Evolutionary conservation across 495 filamentous ascomycete genomes (phyloP).

Genomic region (Penicillium nucicola): DNA sequence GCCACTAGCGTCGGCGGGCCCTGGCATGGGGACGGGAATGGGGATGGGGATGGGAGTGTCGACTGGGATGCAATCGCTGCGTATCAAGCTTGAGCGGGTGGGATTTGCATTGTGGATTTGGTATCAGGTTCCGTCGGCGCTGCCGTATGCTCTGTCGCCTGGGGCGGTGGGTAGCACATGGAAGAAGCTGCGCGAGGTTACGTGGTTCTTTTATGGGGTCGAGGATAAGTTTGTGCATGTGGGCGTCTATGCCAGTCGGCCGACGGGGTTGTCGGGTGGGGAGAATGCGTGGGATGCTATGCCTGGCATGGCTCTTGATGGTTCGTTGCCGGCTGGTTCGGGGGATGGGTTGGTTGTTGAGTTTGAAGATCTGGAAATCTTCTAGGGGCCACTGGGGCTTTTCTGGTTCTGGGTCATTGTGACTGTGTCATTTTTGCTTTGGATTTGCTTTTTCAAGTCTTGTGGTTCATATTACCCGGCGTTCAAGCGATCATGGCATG

Average conservation of each 20-base stretch:
- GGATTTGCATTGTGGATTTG: conserved; percentile 56
- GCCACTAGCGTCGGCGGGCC: conserved; percentile 28
- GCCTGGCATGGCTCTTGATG: conserved; percentile 34
- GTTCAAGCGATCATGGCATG: conserved; percentile 26
- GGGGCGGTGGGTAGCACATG: conserved; percentile 44
- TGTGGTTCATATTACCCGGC: conserved; percentile 22
- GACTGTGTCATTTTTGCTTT: no score
- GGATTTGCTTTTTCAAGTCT: conserved; percentile 6
- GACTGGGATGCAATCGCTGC: conserved; percentile 37
- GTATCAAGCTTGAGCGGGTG: conserved; percentile 58
- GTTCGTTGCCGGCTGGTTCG: conserved; percentile 19
- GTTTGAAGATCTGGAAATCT: conserved; percentile 58
- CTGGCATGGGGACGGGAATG: neutral
- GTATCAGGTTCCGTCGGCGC: conserved; percentile 46
- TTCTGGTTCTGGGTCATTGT: conserved; percentile 10
- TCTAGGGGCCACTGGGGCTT: conserved; percentile 22
- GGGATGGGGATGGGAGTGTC: no score
- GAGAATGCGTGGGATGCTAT: conserved; percentile 43
- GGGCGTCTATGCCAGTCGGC: conserved; percentile 55
- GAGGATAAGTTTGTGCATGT: conserved; percentile 58
- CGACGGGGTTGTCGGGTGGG: conserved; percentile 34
- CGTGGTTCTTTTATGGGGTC: conserved; percentile 59
- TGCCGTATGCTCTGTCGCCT: conserved; percentile 34
- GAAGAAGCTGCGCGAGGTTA: conserved; percentile 58
- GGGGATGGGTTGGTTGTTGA: conserved; percentile 50